Evolutionary conservation across 1,139 yeast species (phyloP), one percentile per base, ranked within the genome.

Genomic region (Yamadazyma jaroonii): DNA sequence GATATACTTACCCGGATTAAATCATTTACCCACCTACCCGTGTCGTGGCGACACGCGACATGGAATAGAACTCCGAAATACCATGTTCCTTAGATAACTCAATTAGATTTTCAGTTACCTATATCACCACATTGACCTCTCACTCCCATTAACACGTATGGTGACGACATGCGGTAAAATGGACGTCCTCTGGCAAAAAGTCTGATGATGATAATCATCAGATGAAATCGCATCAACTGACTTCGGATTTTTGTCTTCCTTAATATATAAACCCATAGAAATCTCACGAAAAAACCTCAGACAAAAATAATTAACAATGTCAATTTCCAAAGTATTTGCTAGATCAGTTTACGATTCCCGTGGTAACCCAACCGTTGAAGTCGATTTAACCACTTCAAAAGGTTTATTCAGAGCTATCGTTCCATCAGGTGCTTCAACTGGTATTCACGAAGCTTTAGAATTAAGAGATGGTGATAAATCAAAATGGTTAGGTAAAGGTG

Each of bases 301-400:
- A 20, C 15, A 17, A 6, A 29, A 25, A 20, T 11, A 25, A 21
- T 23, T 28, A 11, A 56, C 34, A 41, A 66, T 65, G 72, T 62
- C 72, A 45, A 52, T 62, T 43, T 46, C 64, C 40, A 87, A 88
- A 73, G 73, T 87, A 57, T 80, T 75, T 71, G 86, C 96, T 57
- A 86, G 96, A 75, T 81, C 81, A 75, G 94, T 89, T 69, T 89
- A 89, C 82, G 97, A 89, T 74, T 88, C 96, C 55, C 86, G 97
- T 75, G 96, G 96, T 72, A 89, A 89, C 79, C 97, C 97, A 71
- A 89, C 96, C 52, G 96, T 89, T 56, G 96, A 89, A 78, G 96
- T 88, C 53, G 96, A 89, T 60, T 59, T 88, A 54, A 75, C 83
- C 77, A 89, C 96, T 57, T 88, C 74, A 48, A 78, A 82, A 59